Evolutionary conservation across 2,329 filamentous ascomycete species (phyloP).

Genomic region (Phoma sp.): DNA sequence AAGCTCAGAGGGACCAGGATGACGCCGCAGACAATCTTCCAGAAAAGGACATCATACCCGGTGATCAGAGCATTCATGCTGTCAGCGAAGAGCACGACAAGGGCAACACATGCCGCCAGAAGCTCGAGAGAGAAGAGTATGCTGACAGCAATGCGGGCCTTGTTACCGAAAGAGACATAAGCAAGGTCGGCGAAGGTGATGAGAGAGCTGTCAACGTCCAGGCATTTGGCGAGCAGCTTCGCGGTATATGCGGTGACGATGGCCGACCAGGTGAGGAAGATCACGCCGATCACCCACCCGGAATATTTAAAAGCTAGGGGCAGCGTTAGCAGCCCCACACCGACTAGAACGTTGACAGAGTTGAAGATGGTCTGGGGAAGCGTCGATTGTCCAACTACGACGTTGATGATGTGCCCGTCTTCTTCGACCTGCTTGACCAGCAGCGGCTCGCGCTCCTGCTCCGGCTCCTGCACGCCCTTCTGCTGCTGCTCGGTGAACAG

Average conservation of each 20-base stretch:
- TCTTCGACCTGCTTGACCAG: slow-evolving; percentile 90
- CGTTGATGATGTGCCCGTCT: slow-evolving; percentile 78
- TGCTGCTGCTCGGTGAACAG: slow-evolving; percentile 56
- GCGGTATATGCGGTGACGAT: slow-evolving; percentile 84
- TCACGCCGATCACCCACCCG: slow-evolving; percentile 83
- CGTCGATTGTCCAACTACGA: slow-evolving; percentile 92
- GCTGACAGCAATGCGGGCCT: slow-evolving; percentile 80
- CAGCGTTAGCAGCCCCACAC: slow-evolving; percentile 85
- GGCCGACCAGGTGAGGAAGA: slow-evolving; percentile 76
- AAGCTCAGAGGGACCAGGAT: slow-evolving; percentile 84
- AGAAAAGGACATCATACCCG: slow-evolving; percentile 69
- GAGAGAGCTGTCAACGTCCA: slow-evolving; percentile 81
- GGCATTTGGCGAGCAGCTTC: slow-evolving; percentile 81
- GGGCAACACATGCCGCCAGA: slow-evolving; percentile 83
- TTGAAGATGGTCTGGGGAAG: slow-evolving; percentile 96
- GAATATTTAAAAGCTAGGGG: slow-evolving; percentile 87
- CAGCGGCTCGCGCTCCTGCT: slow-evolving; percentile 68
- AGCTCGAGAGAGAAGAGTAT: slow-evolving; percentile 88
- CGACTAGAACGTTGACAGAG: slow-evolving; percentile 90
- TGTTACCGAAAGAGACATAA: slow-evolving; percentile 85
- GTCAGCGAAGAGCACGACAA: slow-evolving; percentile 95
- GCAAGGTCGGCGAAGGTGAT: slow-evolving; percentile 96
- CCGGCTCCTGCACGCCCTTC: slow-evolving; percentile 50
- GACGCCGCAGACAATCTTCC: slow-evolving; percentile 84
- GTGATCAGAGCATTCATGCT: slow-evolving; percentile 81